Evolutionary conservation across 148 eudicot genomes (phyloP).

Genomic region (Rhododendron kiyosumense): DNA sequence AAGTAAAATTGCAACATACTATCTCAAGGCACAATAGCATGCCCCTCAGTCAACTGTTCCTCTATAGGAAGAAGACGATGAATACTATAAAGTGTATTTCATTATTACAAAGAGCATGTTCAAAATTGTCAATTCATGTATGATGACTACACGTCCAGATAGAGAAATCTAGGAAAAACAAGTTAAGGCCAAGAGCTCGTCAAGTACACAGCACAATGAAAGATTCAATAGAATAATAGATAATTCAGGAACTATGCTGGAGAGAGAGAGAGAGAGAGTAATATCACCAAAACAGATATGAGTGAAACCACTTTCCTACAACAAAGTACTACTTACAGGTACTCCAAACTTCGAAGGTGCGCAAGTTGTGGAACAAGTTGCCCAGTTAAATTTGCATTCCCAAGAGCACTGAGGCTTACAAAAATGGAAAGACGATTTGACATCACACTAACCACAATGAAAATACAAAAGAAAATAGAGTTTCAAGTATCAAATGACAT

Average conservation of each 20-base stretch:
- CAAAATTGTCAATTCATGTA: not conserved
- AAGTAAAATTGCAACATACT: not conserved
- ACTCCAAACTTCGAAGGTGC: conserved; percentile 61
- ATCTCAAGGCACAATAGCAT: not conserved
- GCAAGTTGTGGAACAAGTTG: conserved; percentile 73
- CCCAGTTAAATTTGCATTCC: conserved; percentile 80
- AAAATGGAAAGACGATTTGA: conserved; percentile 6
- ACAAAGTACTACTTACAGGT: conserved; percentile 52
- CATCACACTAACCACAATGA: not conserved
- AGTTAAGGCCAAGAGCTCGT: not conserved
- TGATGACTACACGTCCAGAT: not conserved
- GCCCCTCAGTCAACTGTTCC: not conserved
- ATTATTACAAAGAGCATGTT: not conserved
- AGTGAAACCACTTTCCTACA: not conserved
- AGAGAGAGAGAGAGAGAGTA: too few relatives aligned
- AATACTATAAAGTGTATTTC: not conserved
- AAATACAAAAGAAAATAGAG: not conserved
- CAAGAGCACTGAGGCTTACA: conserved; percentile 59
- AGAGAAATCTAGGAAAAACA: too few relatives aligned
- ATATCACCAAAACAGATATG: not conserved
- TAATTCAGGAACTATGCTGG: too few relatives aligned
- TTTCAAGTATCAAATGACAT: not conserved
- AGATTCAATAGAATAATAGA: not conserved
- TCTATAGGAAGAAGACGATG: not conserved
- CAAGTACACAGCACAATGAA: not conserved